Base-by-base conservation (phyloP, 345 rosid genomes). In the Moricandia arvensis region DNA sequence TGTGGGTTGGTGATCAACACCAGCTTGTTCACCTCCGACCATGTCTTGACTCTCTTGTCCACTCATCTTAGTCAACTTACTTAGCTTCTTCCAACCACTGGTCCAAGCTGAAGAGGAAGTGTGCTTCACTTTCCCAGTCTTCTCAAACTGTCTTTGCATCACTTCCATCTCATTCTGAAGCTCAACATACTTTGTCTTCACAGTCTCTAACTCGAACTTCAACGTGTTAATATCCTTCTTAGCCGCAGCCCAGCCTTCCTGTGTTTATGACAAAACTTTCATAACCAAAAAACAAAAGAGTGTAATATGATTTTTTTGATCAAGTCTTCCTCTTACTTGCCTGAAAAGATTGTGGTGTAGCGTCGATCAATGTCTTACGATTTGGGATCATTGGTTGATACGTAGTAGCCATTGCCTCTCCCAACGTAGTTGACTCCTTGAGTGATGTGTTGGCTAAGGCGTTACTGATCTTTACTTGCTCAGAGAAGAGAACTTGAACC, bases 401-500 rank as follows among this genome's bases (percentile, higher is more conserved):
- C 21, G 83, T 83, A 26, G 83, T 82, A 29, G 79, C 64, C 78
- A 79, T 73, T 0, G 78, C 78, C 29, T 89, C 93, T 1, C 86
- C 88, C 26, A 75, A 51, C 5, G 75, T 75, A 1, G 76, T 68
- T 0, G 86, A 79, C 31, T 88, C 92, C 82, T 92, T 92, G 43
- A 86, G 82, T 29, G 89, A 47, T 71, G 74, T 85, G 80, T 76
- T 90, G 57, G 97, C 96, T 3, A 95, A 72, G 27, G 96, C 91
- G 33, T 90, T 91, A 83, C 93, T 91, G 62, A 91, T 90, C 69
- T 95, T 95, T 10, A 95, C 90, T 80, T 95, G 99, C 75, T 95
- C 97, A 0, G 97, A 91, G 86, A 95, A 95, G 49, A 95, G 93
- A 11, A 95, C 97, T 77, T 92, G 99, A 47, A 95, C 93, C 43